These are phyloP conservation scores for Ascosphaera pollenicola DNA, from an alignment of 2,329 filamentous ascomycete genomes.

Conservation along the genomic window DNA sequence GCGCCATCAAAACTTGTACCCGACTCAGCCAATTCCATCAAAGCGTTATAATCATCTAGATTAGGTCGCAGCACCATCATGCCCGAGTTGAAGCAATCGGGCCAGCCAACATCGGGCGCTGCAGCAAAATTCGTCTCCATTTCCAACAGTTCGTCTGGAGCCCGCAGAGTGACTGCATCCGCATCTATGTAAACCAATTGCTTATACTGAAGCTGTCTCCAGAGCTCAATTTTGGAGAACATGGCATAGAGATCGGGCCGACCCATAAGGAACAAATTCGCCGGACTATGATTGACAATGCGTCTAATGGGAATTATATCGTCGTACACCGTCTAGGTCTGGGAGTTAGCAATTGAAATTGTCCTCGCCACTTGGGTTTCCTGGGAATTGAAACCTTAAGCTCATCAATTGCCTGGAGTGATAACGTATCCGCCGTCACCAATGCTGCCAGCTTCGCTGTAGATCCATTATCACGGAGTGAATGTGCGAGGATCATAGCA, in stretches of 20 bases:
- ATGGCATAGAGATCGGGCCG: slow-evolving; percentile 74
- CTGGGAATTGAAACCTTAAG: slow-evolving; percentile 38
- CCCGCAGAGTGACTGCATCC: slow-evolving; percentile 74
- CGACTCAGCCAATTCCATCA: slow-evolving; percentile 61
- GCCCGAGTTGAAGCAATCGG: slow-evolving; percentile 94
- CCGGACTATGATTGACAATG: slow-evolving; percentile 52
- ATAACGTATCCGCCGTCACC: slow-evolving; percentile 60
- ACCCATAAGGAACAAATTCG: slow-evolving; percentile 80
- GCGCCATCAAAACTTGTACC: slow-evolving; percentile 93
- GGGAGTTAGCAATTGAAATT: slow-evolving; percentile 7
- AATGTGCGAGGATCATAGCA: slow-evolving; percentile 83
- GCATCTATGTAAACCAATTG: slow-evolving; percentile 91
- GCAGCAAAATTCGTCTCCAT: slow-evolving; percentile 40
- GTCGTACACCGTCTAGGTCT: slow-evolving; percentile 53
- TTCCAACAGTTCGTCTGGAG: slow-evolving; percentile 80
- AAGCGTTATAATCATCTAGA: slow-evolving; percentile 66
- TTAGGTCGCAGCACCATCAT: slow-evolving; percentile 81
- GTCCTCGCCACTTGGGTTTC: slow-evolving; percentile 2
- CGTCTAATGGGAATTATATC: slow-evolving; percentile 66
- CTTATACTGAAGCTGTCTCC: slow-evolving; percentile 74
- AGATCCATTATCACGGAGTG: slow-evolving; percentile 73
- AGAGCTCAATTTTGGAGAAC: slow-evolving; percentile 91
- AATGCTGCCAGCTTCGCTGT: slow-evolving; percentile 68
- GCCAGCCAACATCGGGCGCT: slow-evolving; percentile 92
- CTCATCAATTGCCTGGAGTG: slow-evolving; percentile 51